Conservation (phyloP, 1,284 basidiomycete genomes). For the Ustilago curta region DNA sequence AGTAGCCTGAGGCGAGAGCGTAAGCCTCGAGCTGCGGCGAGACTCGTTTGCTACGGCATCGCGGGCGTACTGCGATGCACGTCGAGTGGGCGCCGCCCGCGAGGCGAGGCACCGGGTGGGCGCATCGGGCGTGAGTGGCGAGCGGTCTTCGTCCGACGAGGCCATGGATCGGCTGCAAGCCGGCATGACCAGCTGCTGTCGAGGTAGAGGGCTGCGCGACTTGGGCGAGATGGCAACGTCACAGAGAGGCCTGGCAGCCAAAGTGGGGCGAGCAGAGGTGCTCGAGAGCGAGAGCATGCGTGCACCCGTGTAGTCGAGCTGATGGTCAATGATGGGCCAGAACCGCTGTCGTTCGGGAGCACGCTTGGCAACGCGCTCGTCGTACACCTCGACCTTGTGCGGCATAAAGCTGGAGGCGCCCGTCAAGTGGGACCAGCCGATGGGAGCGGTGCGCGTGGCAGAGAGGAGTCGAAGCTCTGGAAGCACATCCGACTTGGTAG, state of each 20-base stretch:
- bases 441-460: slow-evolving; percentile 43
- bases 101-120: background rate
- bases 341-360: slow-evolving; percentile 44
- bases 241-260: background rate
- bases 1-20: slow-evolving; percentile 15
- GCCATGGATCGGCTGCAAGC: slow-evolving; percentile 4
- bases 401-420: slow-evolving; percentile 3
- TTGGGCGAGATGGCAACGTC: slow-evolving; percentile 23
- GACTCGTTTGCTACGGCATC: slow-evolving; percentile 10
- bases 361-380: slow-evolving; percentile 17
- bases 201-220: slow-evolving; percentile 3
- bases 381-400: slow-evolving; percentile 16
- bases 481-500: slow-evolving; percentile 6
- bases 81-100: background rate
- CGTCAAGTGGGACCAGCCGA: slow-evolving; percentile 26
- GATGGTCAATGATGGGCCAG: slow-evolving; percentile 45
- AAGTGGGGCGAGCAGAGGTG: background rate
- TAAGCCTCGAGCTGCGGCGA: background rate
- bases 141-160: slow-evolving; percentile 21
- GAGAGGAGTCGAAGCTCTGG: slow-evolving; percentile 52
- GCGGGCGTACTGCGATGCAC: slow-evolving; percentile 18
- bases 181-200: background rate
- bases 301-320: slow-evolving; percentile 48
- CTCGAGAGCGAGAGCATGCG: slow-evolving; percentile 42
- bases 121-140: slow-evolving; percentile 23